Percentiles rank a stretch among this genome's conserved stretches.
Conservation (phyloP, 371 early-diverging fungal genomes). For the Mortierella sp. region DNA sequence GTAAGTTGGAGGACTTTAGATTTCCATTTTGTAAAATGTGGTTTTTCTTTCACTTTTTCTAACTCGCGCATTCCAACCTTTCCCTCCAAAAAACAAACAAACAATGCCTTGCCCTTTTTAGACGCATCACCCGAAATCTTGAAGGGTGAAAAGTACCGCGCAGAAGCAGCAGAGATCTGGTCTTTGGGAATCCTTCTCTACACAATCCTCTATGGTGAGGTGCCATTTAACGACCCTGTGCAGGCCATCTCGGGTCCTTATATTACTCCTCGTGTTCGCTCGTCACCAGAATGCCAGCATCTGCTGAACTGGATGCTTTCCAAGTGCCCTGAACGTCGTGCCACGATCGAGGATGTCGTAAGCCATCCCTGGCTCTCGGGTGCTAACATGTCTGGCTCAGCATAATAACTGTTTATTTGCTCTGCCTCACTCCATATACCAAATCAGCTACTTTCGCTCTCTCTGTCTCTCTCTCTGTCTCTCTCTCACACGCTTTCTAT, state of each 20-base stretch:
- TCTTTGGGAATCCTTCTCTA: constrained; percentile 82
- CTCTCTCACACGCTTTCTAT: too few species aligned
- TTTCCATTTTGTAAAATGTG: background rate
- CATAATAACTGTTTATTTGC: too few species aligned
- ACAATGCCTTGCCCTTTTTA: background rate
- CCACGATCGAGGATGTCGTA: constrained; percentile 72
- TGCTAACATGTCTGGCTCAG: constrained; percentile 11
- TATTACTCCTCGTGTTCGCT: constrained; percentile 58
- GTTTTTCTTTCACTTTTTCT: background rate
- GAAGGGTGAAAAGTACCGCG: constrained; percentile 73
- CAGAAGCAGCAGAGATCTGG: constrained; percentile 88
- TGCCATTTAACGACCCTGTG: constrained; percentile 73
- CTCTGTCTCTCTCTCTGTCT: too few species aligned
- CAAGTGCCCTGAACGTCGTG: constrained; percentile 67
- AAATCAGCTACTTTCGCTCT: too few species aligned
- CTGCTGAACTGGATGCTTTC: constrained; percentile 77
- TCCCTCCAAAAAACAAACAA: constrained; percentile 20
- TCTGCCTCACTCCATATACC: too few species aligned
- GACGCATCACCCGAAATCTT: constrained; percentile 87
- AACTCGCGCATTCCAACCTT: background rate
- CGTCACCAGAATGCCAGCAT: constrained; percentile 66
- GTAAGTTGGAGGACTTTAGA: constrained; percentile 21
- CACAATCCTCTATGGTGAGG: constrained; percentile 81
- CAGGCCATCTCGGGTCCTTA: constrained; percentile 65
- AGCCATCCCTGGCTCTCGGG: constrained; percentile 71